Evolutionary conservation across 495 filamentous ascomycete species (phyloP), one percentile per base, ranked within the genome.

Genomic region (Penicilliopsis zonata): DNA sequence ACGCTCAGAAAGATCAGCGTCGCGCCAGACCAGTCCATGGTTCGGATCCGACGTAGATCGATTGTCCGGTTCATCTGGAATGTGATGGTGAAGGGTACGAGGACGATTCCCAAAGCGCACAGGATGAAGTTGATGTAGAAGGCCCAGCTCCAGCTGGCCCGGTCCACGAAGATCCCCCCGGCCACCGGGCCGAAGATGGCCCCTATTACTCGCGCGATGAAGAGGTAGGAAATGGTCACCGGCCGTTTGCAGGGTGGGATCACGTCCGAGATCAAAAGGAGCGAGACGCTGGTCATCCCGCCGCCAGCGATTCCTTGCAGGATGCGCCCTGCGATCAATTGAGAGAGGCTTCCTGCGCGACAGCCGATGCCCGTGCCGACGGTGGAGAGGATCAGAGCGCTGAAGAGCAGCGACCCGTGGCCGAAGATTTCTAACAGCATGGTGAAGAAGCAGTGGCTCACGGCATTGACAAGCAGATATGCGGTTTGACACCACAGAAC

Each of bases 261-360:
- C 3, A 81, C 50, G 38, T 84, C 78, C 0, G 77, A 71, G 35
- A 87, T 61, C 2, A 83, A 43, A 28, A 83, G 69, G 41, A 80
- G 71, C 1, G 71, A 73, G 20, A 84, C 49, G 5, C 63, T 63
- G 25, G 76, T 64, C 8, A 81, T 63, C 1, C 80, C 80, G 13
- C 81, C 80, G 13, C 76, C 78, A 14, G 80, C 81, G n/a, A 80
- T 55, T 13, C 81, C 81, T 33, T 86, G 81, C 9, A 85, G 54
- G 2, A 67, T 58, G 13, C 81, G 67, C 5, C 80, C 78, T 25
- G 74, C 56, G 13, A 85, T 62, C 21, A 86, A 58, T 14, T 70
- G 46, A 5, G 59, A 61, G 29, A 85, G 74, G 41, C 68, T 67
- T 31, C 68, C 58, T 0, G 78, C 68, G 4, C 79, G 52, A 3